phyloP scores from a whole-genome alignment of 306 rosid genomes.

The Ziziphus jujuba region DNA sequence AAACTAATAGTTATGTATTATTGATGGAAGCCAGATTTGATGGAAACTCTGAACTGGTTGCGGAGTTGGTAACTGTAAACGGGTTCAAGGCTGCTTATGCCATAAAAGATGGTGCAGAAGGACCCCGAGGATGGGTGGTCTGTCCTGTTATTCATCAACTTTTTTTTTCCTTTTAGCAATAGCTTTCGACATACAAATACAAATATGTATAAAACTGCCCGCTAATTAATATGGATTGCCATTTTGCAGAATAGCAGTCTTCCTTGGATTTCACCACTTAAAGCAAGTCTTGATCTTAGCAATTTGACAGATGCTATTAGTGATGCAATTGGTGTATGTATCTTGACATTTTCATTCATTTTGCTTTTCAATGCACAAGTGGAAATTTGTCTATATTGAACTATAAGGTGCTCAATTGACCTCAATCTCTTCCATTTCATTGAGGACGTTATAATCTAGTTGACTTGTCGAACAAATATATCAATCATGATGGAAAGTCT shows the following conservation, averaged over 20 bases:
- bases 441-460: neutral
- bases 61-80: constrained; percentile 77
- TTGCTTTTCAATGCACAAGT: neutral
- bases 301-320: constrained; percentile 56
- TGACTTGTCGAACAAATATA: neutral
- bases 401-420: neutral
- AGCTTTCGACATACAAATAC: constrained; percentile 5
- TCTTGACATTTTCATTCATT: constrained; percentile 27
- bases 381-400: neutral
- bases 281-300: constrained; percentile 58
- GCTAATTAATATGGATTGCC: constrained; percentile 16
- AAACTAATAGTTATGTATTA: constrained; percentile 53
- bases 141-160: constrained; percentile 22
- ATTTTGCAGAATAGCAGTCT: constrained; percentile 78
- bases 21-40: constrained; percentile 97
- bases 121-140: constrained; percentile 97
- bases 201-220: neutral
- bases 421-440: neutral
- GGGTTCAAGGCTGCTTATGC: constrained; percentile 96
- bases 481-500: neutral
- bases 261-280: constrained; percentile 73
- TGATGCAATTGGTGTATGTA: constrained; percentile 75
- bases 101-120: constrained; percentile 94
- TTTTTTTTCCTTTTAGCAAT: neutral
- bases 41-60: constrained; percentile 94